Conservation (phyloP, 495 filamentous ascomycete genomes). For the Aspergillus bertholletiae region DNA sequence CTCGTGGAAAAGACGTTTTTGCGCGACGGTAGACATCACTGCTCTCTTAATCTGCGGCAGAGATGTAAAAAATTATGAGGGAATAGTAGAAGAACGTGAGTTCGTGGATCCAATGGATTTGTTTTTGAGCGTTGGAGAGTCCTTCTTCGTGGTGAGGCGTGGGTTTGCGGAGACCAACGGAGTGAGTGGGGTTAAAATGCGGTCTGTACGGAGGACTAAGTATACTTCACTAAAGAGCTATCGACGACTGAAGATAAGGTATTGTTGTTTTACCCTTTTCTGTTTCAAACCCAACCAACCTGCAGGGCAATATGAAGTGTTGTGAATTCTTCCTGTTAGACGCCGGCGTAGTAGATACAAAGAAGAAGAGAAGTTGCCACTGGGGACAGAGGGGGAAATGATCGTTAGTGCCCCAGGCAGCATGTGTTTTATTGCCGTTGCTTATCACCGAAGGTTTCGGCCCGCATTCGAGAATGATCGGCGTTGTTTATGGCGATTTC, state of each 20-base stretch:
- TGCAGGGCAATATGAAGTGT: too few species aligned
- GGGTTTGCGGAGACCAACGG: constrained; percentile 1
- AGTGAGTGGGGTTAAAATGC: constrained; percentile 4
- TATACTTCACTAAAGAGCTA: too few species aligned
- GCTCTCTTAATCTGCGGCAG: too few species aligned
- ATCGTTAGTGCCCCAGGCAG: constrained; percentile 4
- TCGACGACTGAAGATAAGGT: too few species aligned
- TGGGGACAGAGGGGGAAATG: neutral
- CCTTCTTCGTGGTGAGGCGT: neutral
- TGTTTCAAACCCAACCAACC: neutral
- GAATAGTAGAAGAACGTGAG: neutral
- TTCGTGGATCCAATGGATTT: neutral
- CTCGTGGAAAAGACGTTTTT: constrained; percentile 94
- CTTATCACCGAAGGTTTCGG: neutral
- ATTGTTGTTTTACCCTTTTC: neutral
- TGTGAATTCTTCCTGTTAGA: neutral
- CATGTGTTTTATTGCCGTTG: neutral
- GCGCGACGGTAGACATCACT: constrained; percentile 58
- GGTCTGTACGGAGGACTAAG: neutral
- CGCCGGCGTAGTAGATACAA: neutral
- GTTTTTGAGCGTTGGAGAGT: neutral
- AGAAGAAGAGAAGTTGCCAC: constrained; percentile 1
- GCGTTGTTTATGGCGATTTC: too few species aligned
- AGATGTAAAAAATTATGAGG: neutral
- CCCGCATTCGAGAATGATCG: neutral